phyloP scores from a whole-genome alignment of 371 early-diverging fungal genomes.

The Mucor racemosus region DNA sequence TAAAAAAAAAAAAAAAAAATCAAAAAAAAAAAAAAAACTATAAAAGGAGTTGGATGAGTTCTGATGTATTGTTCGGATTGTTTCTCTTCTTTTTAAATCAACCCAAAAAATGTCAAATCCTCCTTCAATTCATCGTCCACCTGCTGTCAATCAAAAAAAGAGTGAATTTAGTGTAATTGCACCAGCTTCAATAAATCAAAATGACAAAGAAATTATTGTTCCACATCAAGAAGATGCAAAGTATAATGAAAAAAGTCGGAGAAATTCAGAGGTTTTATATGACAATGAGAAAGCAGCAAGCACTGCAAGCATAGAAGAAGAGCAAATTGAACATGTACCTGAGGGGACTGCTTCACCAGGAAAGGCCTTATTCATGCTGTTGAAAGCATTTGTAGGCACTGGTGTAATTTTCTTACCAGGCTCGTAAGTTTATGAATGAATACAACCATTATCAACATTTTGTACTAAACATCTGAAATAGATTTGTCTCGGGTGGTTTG shows the following conservation, averaged over 20 bases:
- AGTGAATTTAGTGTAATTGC: slow-evolving; percentile 13
- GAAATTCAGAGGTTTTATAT: slow-evolving; percentile 2
- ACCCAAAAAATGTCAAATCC: slow-evolving; percentile 8
- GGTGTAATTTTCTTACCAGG: slow-evolving; percentile 71
- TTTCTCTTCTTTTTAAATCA: slow-evolving; percentile 2
- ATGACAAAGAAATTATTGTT: slow-evolving; percentile 5
- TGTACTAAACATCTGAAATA: slow-evolving; percentile 12
- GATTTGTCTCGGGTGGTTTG: slow-evolving; percentile 53
- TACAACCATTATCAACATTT: not conserved
- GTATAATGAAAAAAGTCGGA: not conserved
- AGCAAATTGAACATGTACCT: slow-evolving; percentile 32
- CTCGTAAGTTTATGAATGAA: slow-evolving; percentile 45
- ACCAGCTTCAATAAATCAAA: slow-evolving; percentile 6
- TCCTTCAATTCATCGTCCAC: slow-evolving; percentile 8
- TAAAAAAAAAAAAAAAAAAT: not conserved
- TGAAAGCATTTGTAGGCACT: slow-evolving; percentile 81
- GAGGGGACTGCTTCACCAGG: slow-evolving; percentile 59
- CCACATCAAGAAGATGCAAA: slow-evolving; percentile 15
- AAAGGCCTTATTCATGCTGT: slow-evolving; percentile 73
- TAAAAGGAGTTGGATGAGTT: not conserved
- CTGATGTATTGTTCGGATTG: not conserved
- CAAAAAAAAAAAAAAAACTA: slow-evolving; percentile 4
- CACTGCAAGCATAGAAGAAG: slow-evolving; percentile 14
- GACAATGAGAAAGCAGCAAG: slow-evolving; percentile 10
- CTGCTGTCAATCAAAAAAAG: slow-evolving; percentile 4